Conservation (phyloP, 2,329 filamentous ascomycete species). For the Ophiosphaerella narmari region DNA sequence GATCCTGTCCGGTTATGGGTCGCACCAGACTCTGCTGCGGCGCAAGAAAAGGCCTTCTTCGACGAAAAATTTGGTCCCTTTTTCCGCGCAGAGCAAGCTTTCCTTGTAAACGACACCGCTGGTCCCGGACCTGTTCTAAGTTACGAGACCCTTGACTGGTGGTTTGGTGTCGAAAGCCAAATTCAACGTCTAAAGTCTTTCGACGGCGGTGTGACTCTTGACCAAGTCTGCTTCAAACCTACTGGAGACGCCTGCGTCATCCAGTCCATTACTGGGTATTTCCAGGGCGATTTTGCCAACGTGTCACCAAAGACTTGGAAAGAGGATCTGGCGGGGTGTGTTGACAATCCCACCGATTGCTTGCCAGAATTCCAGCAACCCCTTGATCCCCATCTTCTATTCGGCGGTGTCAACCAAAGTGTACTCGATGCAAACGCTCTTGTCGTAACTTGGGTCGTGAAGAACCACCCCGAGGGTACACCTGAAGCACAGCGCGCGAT, state of each 20-base stretch:
- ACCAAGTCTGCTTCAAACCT: conserved; percentile 94
- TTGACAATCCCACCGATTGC: conserved; percentile 77
- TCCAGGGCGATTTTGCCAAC: conserved; percentile 67
- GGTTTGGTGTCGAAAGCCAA: conserved; percentile 85
- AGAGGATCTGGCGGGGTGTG: conserved; percentile 72
- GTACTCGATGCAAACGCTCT: conserved; percentile 77
- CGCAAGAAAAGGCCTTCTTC: conserved; percentile 91
- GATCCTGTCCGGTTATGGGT: conserved; percentile 95
- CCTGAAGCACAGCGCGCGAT: conserved; percentile 73
- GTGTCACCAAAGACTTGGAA: conserved; percentile 72
- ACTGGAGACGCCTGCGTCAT: conserved; percentile 87
- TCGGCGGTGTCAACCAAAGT: conserved; percentile 75
- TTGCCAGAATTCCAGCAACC: conserved; percentile 89
- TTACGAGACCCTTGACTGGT: conserved; percentile 90
- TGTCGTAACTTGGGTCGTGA: conserved; percentile 92
- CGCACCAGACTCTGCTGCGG: conserved; percentile 88
- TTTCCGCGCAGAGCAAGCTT: conserved; percentile 90
- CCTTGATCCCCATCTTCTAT: conserved; percentile 79
- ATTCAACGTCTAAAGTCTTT: conserved; percentile 73
- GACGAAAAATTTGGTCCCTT: conserved; percentile 94
- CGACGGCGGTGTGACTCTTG: conserved; percentile 69
- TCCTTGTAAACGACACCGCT: conserved; percentile 85
- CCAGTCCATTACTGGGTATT: conserved; percentile 91
- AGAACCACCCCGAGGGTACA: conserved; percentile 78
- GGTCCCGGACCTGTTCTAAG: conserved; percentile 77